Evolutionary conservation across 257 asterid genomes (phyloP), one percentile per base, ranked within the genome.

Genomic region (Plectranthus barbatus): DNA sequence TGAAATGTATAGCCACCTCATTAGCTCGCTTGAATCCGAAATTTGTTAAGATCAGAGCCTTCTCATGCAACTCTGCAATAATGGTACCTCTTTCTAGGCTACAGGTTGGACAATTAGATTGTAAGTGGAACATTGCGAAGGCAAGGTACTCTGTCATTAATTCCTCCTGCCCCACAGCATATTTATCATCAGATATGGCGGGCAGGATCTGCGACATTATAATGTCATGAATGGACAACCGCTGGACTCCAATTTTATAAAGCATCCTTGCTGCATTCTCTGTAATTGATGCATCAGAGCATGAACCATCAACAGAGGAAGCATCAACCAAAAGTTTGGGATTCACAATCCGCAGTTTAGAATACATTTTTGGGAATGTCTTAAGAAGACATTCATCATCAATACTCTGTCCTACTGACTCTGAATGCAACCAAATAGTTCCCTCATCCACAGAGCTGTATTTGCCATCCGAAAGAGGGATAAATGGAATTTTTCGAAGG

Each of bases 401-500:
- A 37, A 56, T 62, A 42, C 86, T 80, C 40, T 73, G 75, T 40
- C 70, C 79, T 45, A 56, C 76, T 31, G 73, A 81, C 67, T 80
- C 83, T 24, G 76, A 66, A 54, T 82, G 91, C 85, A 90, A 71
- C 99, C 99, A 93, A 77, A 93, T 73, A 44, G 87, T 69, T 58
- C 84, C 94, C 45, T 81, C 85, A 52, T 82, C 83, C 59, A 82
- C 76, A 56, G 96, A 85, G 74, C 87, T 70, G 76, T 79, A 81
- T 67, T 60, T 82, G 40, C 96, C 95, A 83, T 84, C 81, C 19
- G 88, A 82, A 71, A 93, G 96, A 44, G 99, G 99, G 69, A 93
- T 81, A 72, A 90, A 89, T 36, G 87, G 88, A 59, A 67, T 72
- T 75, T 80, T 90, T 75, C 34, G 78, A 62, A 93, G 94, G 45